Base-by-base conservation (phyloP, 306 rosid genomes). In the Cicer chorassanicum region DNA sequence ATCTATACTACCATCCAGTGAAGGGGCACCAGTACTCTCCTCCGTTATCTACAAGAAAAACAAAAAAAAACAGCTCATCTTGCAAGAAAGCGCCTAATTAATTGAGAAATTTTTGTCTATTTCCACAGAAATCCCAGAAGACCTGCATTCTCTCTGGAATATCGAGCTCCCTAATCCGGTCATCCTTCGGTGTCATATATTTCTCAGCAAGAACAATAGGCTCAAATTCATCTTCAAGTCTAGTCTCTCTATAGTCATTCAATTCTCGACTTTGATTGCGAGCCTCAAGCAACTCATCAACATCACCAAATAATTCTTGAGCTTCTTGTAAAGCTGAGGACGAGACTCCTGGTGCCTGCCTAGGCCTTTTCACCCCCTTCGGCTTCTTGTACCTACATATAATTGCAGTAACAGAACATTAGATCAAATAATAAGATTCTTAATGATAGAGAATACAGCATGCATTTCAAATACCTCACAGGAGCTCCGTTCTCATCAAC, bases 101-200 rank as follows among this genome's bases (percentile, higher is more conserved):
- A 74, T 21, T 16, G 44, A 29, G 29, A 56, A 62, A 10, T 64
- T 10, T 60, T 63, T 0, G 44, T 29, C 7, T 10, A 68, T 41
- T 36, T 66, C 38, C 50, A 44, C 34, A 70, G 74, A 77, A 9
- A 65, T 63, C 36, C 19, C 46, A 77, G 6, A 65, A 55, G 62
- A 94, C 99, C 99, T 92, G 99, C 94, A 90, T 92, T 86, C 99
- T 94, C 85, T 94, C 99, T 0, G 99, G 99, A 77, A 87, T 74
- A 76, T 94, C 99, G 57, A 80, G 67, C 82, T 90, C 89, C 83
- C 93, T 87, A 76, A 94, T 88, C 55, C 15, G 89, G 84, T 92
- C 93, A 79, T 94, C 99, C 78, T 86, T 89, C 85, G 86, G 85
- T 11, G 97, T 94, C 99, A 94, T 94, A 68, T 90, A 94, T 84